Conservation (phyloP, 441 rosid species). For the Geranium incanum region DNA sequence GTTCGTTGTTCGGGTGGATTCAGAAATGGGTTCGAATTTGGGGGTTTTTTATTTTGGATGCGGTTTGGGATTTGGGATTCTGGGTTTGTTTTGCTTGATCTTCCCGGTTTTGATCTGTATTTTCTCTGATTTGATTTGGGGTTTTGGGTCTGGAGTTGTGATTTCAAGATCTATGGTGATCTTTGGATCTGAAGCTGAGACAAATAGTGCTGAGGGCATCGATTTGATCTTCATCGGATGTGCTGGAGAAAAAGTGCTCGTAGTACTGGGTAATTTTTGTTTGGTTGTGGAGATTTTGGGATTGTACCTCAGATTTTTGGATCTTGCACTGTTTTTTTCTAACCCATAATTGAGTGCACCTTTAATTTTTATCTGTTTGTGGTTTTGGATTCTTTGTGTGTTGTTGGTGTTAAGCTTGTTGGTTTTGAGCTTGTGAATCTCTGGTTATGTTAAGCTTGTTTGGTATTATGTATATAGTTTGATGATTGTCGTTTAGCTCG, state of each 20-base stretch:
- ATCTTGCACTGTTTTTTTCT: neutral
- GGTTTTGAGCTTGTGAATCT: neutral
- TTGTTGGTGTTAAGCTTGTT: neutral
- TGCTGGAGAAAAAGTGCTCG: neutral
- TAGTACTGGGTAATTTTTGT: neutral
- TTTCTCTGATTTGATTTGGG: neutral
- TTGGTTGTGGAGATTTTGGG: neutral
- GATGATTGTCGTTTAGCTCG: neutral
- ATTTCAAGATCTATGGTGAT: neutral
- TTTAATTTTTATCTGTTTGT: neutral
- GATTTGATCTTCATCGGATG: neutral
- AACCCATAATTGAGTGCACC: neutral
- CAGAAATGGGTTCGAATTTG: neutral
- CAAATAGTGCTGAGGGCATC: neutral
- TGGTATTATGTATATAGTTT: neutral
- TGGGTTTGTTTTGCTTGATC: neutral
- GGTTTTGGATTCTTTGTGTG: neutral
- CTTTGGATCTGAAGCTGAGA: conserved; percentile 5
- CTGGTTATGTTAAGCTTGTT: neutral
- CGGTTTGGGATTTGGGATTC: conserved; percentile 1
- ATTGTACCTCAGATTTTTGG: neutral
- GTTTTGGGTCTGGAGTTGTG: neutral
- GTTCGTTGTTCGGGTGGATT: neutral
- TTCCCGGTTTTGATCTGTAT: neutral
- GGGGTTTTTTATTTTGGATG: neutral